Evolutionary conservation across 139 green algal genomes (phyloP).

Genomic region (Chlorella sp.): DNA sequence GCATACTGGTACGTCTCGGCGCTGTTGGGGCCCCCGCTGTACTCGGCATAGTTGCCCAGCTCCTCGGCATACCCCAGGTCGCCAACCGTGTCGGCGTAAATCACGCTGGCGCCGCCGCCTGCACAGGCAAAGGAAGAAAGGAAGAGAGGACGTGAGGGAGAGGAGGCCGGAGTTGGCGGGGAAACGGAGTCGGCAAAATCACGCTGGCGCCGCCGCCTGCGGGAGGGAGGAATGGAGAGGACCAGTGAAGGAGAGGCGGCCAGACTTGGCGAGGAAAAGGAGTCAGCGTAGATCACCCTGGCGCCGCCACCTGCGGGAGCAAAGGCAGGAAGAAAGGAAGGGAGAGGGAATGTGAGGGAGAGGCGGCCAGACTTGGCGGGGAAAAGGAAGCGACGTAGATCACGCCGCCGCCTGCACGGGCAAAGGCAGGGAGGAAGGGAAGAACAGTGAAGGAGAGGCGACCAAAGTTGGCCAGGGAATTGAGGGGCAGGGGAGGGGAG

Average conservation of each 20-base stretch:
- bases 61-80: conserved; percentile 84
- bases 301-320: neutral
- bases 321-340: too few species aligned
- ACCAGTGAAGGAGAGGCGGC: too few species aligned
- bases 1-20: conserved; percentile 72
- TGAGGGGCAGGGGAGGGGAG: neutral
- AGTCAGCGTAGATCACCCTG: too few species aligned
- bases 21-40: conserved; percentile 85
- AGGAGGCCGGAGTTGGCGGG: too few species aligned
- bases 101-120: conserved; percentile 89
- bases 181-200: too few species aligned
- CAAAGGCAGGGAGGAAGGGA: neutral
- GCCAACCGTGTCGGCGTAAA: conserved; percentile 93
- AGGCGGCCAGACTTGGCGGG: too few species aligned
- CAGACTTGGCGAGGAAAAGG: too few species aligned
- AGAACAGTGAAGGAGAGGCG: neutral
- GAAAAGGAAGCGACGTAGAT: too few species aligned
- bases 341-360: too few species aligned
- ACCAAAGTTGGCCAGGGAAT: neutral
- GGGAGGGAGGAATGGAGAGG: neutral
- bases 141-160: too few species aligned
- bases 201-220: neutral
- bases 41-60: conserved; percentile 95
- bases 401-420: too few species aligned
- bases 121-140: conserved; percentile 47